Evolutionary conservation across 2,329 filamentous ascomycete species (phyloP).

Genomic region (Fusarium sp.): DNA sequence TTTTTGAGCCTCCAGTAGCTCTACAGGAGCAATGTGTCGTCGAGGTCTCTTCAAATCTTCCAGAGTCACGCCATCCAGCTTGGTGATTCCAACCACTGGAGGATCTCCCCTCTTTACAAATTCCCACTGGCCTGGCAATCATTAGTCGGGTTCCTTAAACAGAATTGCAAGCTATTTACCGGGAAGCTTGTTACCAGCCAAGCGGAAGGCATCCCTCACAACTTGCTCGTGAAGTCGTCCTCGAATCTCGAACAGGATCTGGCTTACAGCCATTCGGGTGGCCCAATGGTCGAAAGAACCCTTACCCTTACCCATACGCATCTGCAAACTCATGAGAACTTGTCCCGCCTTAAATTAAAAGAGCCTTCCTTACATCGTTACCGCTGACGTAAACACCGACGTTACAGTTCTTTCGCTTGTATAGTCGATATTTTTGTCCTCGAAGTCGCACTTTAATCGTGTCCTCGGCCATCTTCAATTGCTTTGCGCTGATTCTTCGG

Average conservation of each 20-base stretch:
- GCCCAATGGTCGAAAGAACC: conserved; percentile 98
- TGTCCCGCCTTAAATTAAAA: conserved; percentile 1
- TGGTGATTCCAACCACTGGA: conserved; percentile 91
- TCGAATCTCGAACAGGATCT: conserved; percentile 91
- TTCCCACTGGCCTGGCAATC: conserved; percentile 77
- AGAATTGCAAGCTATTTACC: conserved; percentile 62
- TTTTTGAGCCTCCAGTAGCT: conserved; percentile 50
- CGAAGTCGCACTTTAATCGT: conserved; percentile 89
- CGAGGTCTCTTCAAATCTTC: conserved; percentile 86
- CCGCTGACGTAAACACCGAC: conserved; percentile 95
- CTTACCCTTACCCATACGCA: conserved; percentile 99
- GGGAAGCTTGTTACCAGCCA: conserved; percentile 95
- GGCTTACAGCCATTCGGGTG: conserved; percentile 86
- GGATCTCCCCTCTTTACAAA: conserved; percentile 94
- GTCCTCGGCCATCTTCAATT: conserved; percentile 91
- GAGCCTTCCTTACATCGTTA: conserved; percentile 75
- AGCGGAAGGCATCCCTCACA: conserved; percentile 88
- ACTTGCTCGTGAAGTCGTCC: conserved; percentile 95
- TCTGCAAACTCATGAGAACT: conserved; percentile 56
- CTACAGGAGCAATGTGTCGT: conserved; percentile 67
- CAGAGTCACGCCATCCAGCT: conserved; percentile 84
- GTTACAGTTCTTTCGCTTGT: conserved; percentile 90
- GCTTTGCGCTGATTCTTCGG: conserved; percentile 85
- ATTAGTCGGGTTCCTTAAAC: conserved; percentile 35
- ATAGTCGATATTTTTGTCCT: conserved; percentile 91